A percentile compares a stretch with the other conserved stretches of the same genome.
Evolutionary conservation across 164 flowering plant genomes (phyloP).

Genomic region (Stephania japonica): DNA sequence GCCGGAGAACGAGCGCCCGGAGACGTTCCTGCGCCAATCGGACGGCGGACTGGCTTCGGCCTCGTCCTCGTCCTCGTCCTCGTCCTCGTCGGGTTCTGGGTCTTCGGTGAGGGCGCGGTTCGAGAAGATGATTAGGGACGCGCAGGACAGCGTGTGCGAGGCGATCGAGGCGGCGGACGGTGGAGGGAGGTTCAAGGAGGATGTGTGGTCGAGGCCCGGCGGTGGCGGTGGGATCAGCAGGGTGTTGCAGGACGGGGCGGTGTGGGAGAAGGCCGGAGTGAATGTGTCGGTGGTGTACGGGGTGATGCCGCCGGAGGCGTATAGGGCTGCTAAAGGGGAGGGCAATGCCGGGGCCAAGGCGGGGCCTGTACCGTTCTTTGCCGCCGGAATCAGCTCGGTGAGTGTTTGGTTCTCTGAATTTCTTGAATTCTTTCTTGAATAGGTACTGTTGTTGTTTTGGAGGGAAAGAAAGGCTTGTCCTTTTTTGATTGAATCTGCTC

Average conservation of each 20-base stretch:
- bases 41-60: conserved; percentile 22
- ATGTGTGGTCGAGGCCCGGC: conserved; percentile 93
- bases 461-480: not conserved
- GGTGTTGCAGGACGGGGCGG: conserved; percentile 79
- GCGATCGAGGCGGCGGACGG: conserved; percentile 79
- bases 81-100: conserved; percentile 12
- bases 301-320: conserved; percentile 96
- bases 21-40: conserved; percentile 58
- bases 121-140: conserved; percentile 91
- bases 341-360: conserved; percentile 37
- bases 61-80: conserved; percentile 5
- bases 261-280: conserved; percentile 97
- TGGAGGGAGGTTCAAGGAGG: conserved; percentile 72
- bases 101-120: conserved; percentile 58
- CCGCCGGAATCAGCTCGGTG: conserved; percentile 97
- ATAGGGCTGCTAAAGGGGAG: conserved; percentile 76
- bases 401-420: not conserved
- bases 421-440: not conserved
- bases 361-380: conserved; percentile 87
- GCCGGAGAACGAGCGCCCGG: conserved; percentile 57
- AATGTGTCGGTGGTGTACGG: conserved; percentile 97
- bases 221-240: conserved; percentile 97
- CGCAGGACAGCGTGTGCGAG: conserved; percentile 67
- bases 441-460: not conserved
- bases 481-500: not conserved